Evolutionary conservation across 2,329 filamentous ascomycete genomes (phyloP), one percentile per base, ranked within the genome.

Genomic region (Coniella lustricola): DNA sequence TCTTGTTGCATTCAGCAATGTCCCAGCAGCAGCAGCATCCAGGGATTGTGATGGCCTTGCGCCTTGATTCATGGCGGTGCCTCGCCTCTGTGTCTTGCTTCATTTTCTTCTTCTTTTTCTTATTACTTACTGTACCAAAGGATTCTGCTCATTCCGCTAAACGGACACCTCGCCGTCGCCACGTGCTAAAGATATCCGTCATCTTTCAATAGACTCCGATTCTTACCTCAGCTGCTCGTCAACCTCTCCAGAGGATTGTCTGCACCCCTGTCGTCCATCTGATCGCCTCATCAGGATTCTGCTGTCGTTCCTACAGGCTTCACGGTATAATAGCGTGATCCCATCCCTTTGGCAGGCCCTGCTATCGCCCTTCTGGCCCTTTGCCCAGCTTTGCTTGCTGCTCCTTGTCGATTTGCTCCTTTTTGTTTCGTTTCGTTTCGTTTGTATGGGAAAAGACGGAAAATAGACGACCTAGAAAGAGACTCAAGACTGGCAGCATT

Each of bases 201-300:
- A 42, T 22, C 39, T 20, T 42, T 29, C 29, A 18, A 17, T 10
- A 31, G 40, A 17, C 22, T 31, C 7, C 25, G 25, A 29, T 40
- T 42, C 40, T 42, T 42, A 42, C 40, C 40, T 42, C 40, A 42
- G 40, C n/a, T n/a, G n/a, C n/a, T n/a, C 40, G 29, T 17, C 40
- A 33, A 22, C n/a, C n/a, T n/a, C n/a, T n/a, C 38, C 40, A 42
- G 16, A 10, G 29, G 25, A 42, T 42, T 25, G n/a, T 31, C 25
- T 25, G 12, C 40, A 42, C 29, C 18, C 29, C 16, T 14, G 22
- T 13, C 40, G 9, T 25, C 29, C 29, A 33, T 41, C 14, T 21
- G 17, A 7, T 42, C 21, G 32, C 29, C 40, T 33, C 20, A 25
- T 33, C 32, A 20, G n/a, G 22, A 9, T 12, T 3, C 39, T 41